Evolutionary conservation across 192 early-diverging fungal genomes (phyloP).

Genomic region (Umbelopsis sp.): DNA sequence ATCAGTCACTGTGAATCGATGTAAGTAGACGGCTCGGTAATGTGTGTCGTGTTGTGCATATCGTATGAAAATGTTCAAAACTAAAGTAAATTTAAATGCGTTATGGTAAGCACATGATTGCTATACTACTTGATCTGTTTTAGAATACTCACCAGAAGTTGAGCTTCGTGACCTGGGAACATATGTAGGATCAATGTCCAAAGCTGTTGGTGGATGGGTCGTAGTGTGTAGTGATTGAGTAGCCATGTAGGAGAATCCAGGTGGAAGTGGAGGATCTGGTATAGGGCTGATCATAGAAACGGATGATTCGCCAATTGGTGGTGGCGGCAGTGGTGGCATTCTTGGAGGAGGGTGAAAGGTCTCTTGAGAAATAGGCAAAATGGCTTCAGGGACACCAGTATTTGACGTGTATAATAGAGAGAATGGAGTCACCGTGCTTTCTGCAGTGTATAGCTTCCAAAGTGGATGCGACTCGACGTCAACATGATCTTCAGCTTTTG

Average conservation of each 20-base stretch:
- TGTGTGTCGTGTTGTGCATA: neutral
- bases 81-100: neutral
- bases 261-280: constrained; percentile 36
- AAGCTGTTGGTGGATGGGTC: constrained; percentile 8
- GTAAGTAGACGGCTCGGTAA: constrained; percentile 67
- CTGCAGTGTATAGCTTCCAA: constrained; percentile 23
- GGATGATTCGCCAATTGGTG: constrained; percentile 8
- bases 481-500: constrained; percentile 39
- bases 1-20: constrained; percentile 52
- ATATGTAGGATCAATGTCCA: constrained; percentile 69
- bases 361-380: constrained; percentile 25
- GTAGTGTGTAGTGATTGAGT: constrained; percentile 37
- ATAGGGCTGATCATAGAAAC: constrained; percentile 15
- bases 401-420: neutral
- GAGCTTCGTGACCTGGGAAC: constrained; percentile 48
- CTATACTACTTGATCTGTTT: no score
- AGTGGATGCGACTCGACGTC: constrained; percentile 56
- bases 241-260: constrained; percentile 32
- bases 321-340: neutral
- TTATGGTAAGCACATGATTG: no score
- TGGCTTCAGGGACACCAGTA: constrained; percentile 11
- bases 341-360: constrained; percentile 7
- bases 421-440: neutral
- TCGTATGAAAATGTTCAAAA: constrained; percentile 7
- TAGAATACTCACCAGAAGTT: constrained; percentile 33